Evolutionary conservation across 352 stramenopile species (phyloP), one percentile per base, ranked within the genome.

Genomic region (Phytophthora hybrid): DNA sequence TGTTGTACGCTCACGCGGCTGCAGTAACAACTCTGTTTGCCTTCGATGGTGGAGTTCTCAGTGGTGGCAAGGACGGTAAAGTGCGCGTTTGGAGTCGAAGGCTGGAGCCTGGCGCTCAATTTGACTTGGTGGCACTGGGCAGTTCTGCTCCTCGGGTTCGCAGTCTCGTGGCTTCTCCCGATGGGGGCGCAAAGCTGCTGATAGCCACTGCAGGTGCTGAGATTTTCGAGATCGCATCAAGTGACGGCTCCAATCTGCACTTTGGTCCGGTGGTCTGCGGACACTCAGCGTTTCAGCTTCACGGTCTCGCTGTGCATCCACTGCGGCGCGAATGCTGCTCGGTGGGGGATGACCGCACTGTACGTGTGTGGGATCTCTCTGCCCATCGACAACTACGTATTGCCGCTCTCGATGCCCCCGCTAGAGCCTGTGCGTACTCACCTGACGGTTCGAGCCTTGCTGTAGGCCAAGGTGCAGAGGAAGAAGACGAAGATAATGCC

Each of bases 361-460:
- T 98, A 19, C 77, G 93, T 13, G 68, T 98, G 13, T 98, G 94
- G 94, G 85, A 97, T 53, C 79, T 98, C 59, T 73, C 57, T 23
- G 69, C 74, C 21, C 85, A 91, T 39, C 70, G 80, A 31, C 74
- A 87, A 47, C 46, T 85, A 44, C 76, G 87, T 4, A 81, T 92
- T 59, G 70, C 81, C 5, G 63, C 78, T 29, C 63, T 98, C 18
- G 94, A 86, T 52, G 94, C 88, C 54, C 88, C 85, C 41, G 75
- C 88, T 29, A 85, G 91, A 65, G 76, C 83, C 1, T 90, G 90
- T 53, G 79, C 81, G 39, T 98, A 97, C 63, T 95, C 91, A 7
- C 91, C 90, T 14, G 93, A 98, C 46, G 92, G 90, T 11, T 85
- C 85, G 18, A 73, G 90, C 9, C 83, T 98, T 46, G 92, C 86